A percentile compares a stretch with the other conserved stretches of the same genome.
Conservation (phyloP, 2,329 filamentous ascomycete genomes). For the Trichophyton benhamiae region DNA sequence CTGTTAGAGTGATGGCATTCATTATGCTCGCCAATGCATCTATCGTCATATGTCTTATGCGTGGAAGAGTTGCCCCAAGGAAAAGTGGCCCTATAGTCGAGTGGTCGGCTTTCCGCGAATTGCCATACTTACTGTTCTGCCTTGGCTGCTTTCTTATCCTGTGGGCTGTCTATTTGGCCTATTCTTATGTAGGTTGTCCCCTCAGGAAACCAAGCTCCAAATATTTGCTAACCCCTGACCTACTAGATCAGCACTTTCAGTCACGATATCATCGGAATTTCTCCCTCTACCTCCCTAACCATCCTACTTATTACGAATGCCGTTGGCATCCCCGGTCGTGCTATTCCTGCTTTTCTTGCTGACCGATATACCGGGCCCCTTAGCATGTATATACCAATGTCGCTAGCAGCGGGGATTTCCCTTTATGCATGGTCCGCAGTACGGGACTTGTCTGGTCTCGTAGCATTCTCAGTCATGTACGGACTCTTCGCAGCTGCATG, state of each 20-base stretch:
- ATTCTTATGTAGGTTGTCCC: constrained; percentile 31
- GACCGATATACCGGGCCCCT: constrained; percentile 48
- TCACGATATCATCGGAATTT: constrained; percentile 29
- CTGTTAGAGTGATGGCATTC: constrained; percentile 48
- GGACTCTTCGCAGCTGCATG: constrained; percentile 53
- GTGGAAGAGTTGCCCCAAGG: constrained; percentile 38
- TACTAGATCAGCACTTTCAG: constrained; percentile 29
- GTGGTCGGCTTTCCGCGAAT: constrained; percentile 39
- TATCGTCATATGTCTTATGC: constrained; percentile 31
- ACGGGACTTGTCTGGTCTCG: constrained; percentile 39
- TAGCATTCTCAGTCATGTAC: constrained; percentile 51
- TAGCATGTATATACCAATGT: constrained; percentile 47
- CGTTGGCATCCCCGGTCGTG: constrained; percentile 45
- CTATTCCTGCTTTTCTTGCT: constrained; percentile 47
- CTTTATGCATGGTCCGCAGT: constrained; percentile 50
- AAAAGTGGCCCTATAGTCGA: constrained; percentile 41
- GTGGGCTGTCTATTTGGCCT: constrained; percentile 43
- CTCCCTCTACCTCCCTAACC: constrained; percentile 41
- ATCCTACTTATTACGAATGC: constrained; percentile 55
- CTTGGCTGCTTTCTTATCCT: constrained; percentile 36
- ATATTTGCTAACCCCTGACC: not conserved
- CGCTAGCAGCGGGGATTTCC: constrained; percentile 32
- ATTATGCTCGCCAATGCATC: constrained; percentile 41
- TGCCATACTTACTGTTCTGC: constrained; percentile 34
- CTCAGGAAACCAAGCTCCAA: not conserved